Percentiles rank a stretch among this genome's conserved stretches.
These are phyloP conservation scores for Phoenix roebelenii DNA, from an alignment of 176 grass and related monocot genomes.

Conservation along the genomic window DNA sequence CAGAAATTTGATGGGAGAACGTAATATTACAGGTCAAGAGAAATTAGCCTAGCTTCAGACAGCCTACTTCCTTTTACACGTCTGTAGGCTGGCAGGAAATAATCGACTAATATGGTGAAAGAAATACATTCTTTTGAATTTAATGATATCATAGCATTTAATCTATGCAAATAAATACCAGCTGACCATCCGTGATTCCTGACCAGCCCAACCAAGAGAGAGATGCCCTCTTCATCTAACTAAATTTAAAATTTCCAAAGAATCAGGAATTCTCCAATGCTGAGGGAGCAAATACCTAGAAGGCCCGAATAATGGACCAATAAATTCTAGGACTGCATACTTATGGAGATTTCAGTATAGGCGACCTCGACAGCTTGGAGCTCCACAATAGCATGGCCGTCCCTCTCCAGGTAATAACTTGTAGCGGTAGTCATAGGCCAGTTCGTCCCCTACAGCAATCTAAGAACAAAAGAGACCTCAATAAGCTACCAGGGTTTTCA, in stretches of 20 bases:
- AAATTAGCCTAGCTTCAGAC: not conserved
- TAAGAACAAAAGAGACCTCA: constrained; percentile 20
- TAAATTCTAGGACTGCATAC: constrained; percentile 10
- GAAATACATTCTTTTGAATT: not conserved
- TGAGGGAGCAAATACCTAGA: not conserved
- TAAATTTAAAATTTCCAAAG: constrained; percentile 1
- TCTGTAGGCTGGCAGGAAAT: not conserved
- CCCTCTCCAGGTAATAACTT: constrained; percentile 47
- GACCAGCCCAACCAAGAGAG: not conserved
- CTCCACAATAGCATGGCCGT: constrained; percentile 57
- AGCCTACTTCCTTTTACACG: not conserved
- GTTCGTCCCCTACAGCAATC: constrained; percentile 72
- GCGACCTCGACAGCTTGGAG: constrained; percentile 59
- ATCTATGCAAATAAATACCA: no score
- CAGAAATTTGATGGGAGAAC: not conserved
- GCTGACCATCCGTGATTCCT: no score
- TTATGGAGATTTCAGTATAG: constrained; percentile 43
- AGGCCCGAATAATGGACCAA: not conserved
- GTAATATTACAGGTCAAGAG: constrained; percentile 5
- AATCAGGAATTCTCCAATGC: constrained; percentile 14
- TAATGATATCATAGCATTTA: no score
- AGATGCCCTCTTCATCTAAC: not conserved
- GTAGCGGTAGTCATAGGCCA: constrained; percentile 59
- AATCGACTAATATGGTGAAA: constrained; percentile 3
- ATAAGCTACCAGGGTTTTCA: no score